Percentiles rank a stretch among this genome's conserved stretches.
These are phyloP conservation scores for Oryza nivara DNA, from an alignment of 176 grass and related monocot species.

Conservation along the genomic window DNA sequence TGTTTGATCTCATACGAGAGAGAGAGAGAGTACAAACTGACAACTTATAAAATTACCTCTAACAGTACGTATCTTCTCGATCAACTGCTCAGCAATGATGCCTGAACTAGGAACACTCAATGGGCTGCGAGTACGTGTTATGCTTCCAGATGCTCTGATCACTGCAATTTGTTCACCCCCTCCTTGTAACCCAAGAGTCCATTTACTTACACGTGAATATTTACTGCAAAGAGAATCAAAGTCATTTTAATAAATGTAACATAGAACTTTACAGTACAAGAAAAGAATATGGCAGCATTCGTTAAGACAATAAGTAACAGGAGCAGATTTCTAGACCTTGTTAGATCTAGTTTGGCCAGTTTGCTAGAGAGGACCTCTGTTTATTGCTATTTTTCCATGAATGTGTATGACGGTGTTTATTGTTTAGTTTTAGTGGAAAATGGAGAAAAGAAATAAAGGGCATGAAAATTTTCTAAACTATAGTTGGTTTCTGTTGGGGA, in stretches of 20 bases:
- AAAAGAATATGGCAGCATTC: conserved; percentile 17
- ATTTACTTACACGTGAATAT: conserved; percentile 89
- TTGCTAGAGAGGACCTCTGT: conserved; percentile 11
- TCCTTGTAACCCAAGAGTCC: conserved; percentile 84
- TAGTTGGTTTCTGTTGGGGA: neutral
- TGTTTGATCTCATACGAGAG: neutral
- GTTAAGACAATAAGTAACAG: neutral
- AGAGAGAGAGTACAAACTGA: neutral
- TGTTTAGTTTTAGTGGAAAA: conserved; percentile 8
- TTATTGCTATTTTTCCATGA: conserved; percentile 6
- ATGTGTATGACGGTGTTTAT: conserved; percentile 15
- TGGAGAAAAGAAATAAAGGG: neutral
- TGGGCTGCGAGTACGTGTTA: conserved; percentile 66
- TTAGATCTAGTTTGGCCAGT: neutral
- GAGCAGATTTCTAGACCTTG: neutral
- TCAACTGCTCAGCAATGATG: conserved; percentile 88
- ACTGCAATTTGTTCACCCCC: conserved; percentile 79
- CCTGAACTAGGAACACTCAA: conserved; percentile 71
- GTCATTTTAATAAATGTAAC: conserved; percentile 36
- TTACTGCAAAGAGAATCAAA: conserved; percentile 61
- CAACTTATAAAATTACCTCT: conserved; percentile 68
- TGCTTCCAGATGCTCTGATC: conserved; percentile 91
- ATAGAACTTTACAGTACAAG: neutral
- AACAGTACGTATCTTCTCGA: conserved; percentile 82
- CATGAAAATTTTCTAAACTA: neutral